Conservation (phyloP, 139 green algal species). For the Picochlorum sp. region DNA sequence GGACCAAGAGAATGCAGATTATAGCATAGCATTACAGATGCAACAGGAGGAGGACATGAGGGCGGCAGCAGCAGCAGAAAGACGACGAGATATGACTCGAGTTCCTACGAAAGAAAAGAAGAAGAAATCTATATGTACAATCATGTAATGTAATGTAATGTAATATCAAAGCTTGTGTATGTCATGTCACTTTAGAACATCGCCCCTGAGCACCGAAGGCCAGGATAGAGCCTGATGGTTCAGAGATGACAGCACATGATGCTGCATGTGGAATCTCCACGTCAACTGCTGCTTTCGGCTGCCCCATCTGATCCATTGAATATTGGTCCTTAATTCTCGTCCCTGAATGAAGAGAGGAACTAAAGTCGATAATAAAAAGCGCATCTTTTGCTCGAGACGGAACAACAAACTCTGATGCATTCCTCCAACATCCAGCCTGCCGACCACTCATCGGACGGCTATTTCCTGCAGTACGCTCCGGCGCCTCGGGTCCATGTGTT, state of each 20-base stretch:
- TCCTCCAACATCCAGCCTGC: slow-evolving; percentile 14
- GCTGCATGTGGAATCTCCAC: no score
- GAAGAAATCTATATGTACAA: slow-evolving; percentile 8
- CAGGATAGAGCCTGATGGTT: no score
- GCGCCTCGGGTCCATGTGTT: not conserved
- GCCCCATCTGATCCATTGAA: not conserved
- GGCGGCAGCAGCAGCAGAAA: slow-evolving; percentile 11
- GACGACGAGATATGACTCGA: not conserved
- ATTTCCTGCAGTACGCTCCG: not conserved
- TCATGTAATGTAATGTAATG: not conserved
- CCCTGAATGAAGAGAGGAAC: not conserved
- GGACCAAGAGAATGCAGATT: slow-evolving; percentile 50
- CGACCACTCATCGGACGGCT: not conserved
- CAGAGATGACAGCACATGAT: no score
- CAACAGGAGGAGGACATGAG: slow-evolving; percentile 49
- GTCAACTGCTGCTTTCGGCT: not conserved
- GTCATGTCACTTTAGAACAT: not conserved
- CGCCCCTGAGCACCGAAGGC: not conserved
- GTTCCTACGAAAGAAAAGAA: slow-evolving; percentile 18
- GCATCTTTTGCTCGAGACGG: slow-evolving; percentile 20
- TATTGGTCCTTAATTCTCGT: not conserved
- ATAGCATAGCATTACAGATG: slow-evolving; percentile 74
- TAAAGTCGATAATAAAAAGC: slow-evolving; percentile 23
- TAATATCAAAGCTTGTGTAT: not conserved
- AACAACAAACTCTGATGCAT: slow-evolving; percentile 18